A percentile compares a stretch with the other conserved stretches of the same genome.
phyloP scores from a whole-genome alignment of 2,329 filamentous ascomycete genomes.

The Apiospora arundinis region DNA sequence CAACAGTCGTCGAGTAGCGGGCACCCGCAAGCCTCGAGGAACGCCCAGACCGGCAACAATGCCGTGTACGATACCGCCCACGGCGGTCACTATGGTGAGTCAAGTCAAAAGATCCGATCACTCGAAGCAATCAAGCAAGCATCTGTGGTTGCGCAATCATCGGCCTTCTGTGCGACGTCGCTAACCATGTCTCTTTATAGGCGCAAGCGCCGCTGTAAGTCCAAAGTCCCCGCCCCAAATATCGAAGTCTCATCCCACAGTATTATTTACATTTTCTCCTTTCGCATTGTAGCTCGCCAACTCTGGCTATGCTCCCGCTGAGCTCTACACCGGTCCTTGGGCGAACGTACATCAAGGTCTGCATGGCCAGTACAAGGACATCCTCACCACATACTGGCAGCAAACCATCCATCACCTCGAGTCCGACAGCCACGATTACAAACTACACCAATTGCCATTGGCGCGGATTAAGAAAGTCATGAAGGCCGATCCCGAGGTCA shows the following conservation, averaged over 20 bases:
- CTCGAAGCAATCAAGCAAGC: slow-evolving; percentile 22
- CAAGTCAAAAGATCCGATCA: slow-evolving; percentile 26
- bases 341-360: slow-evolving; percentile 97
- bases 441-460: slow-evolving; percentile 93
- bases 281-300: slow-evolving; percentile 72
- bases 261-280: slow-evolving; percentile 28
- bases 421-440: slow-evolving; percentile 96
- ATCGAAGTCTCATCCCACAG: slow-evolving; percentile 15
- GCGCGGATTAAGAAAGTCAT: slow-evolving; percentile 99
- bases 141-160: slow-evolving; percentile 32
- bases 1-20: slow-evolving; percentile 16
- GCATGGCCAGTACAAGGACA: slow-evolving; percentile 91
- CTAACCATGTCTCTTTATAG: slow-evolving; percentile 45
- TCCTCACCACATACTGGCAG: slow-evolving; percentile 98
- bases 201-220: slow-evolving; percentile 55
- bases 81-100: slow-evolving; percentile 79
- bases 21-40: slow-evolving; percentile 20
- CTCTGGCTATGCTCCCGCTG: slow-evolving; percentile 87
- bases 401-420: slow-evolving; percentile 97
- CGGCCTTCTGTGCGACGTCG: slow-evolving; percentile 39
- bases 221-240: slow-evolving; percentile 29
- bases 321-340: slow-evolving; percentile 94
- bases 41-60: slow-evolving; percentile 30
- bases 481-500: slow-evolving; percentile 99
- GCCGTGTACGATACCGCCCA: slow-evolving; percentile 73